phyloP scores from a whole-genome alignment of 257 asterid genomes.

The Ilex aquifolium region DNA sequence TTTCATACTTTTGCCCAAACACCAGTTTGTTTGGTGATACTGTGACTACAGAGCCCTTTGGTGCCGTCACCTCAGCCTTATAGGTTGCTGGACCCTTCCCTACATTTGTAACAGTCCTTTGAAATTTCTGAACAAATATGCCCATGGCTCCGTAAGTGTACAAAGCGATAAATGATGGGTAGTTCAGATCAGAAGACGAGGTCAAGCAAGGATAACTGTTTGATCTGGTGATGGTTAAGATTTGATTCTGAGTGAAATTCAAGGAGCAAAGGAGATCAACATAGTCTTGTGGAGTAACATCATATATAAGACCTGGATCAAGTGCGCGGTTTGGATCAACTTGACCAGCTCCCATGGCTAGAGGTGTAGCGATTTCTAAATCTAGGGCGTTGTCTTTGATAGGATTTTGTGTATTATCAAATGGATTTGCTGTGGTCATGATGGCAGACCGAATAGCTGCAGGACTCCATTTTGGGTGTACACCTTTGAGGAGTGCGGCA shows the following conservation, averaged over 20 bases:
- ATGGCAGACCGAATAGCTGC: no score
- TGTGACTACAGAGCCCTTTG: slow-evolving; percentile 7
- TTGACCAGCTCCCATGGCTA: slow-evolving; percentile 36
- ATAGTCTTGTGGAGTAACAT: slow-evolving; percentile 19
- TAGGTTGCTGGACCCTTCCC: slow-evolving; percentile 13
- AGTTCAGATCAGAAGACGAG: slow-evolving; percentile 25
- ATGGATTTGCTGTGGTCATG: no score
- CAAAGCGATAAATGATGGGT: slow-evolving; percentile 11
- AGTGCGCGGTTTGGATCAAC: no score
- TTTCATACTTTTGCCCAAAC: slow-evolving; percentile 23
- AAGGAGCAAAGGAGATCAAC: slow-evolving; percentile 32
- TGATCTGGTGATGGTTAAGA: slow-evolving; percentile 22
- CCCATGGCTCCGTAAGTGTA: background rate
- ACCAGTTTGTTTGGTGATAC: slow-evolving; percentile 20
- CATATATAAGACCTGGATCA: no score
- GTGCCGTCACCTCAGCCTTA: slow-evolving; percentile 8
- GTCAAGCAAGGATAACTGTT: slow-evolving; percentile 29
- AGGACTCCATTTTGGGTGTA: no score
- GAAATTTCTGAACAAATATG: background rate
- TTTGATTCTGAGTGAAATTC: slow-evolving; percentile 23
- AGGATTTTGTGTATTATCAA: slow-evolving; percentile 19
- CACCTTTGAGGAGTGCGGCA: no score
- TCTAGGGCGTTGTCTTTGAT: slow-evolving; percentile 22
- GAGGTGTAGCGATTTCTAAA: slow-evolving; percentile 21
- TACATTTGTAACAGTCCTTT: slow-evolving; percentile 17